phyloP scores from a whole-genome alignment of 1,139 yeast genomes.

The Pneumocystis wakefieldiae region DNA sequence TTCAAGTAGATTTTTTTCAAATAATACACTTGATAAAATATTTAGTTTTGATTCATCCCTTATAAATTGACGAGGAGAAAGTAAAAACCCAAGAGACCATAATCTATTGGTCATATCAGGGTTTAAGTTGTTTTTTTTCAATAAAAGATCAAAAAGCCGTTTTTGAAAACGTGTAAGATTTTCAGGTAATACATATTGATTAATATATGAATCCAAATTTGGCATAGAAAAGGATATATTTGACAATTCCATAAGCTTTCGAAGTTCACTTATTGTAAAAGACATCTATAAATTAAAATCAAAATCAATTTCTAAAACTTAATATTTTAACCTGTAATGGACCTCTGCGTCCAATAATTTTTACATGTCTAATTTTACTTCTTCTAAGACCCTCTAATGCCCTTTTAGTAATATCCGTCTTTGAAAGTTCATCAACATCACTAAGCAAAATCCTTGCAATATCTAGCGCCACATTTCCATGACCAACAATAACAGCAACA shows the following conservation, averaged over 20 bases:
- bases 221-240: constrained; percentile 46
- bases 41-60: constrained; percentile 17
- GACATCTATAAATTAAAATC: constrained; percentile 44
- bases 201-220: constrained; percentile 30
- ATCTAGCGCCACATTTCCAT: constrained; percentile 95
- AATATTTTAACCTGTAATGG: constrained; percentile 24
- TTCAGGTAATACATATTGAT: constrained; percentile 21
- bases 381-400: constrained; percentile 42
- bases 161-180: constrained; percentile 49
- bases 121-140: constrained; percentile 37
- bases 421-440: constrained; percentile 32
- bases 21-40: constrained; percentile 32
- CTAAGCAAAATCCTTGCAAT: constrained; percentile 66
- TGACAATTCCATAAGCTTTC: constrained; percentile 61
- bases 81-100: constrained; percentile 40
- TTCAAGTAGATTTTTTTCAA: constrained; percentile 35
- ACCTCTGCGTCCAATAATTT: constrained; percentile 76
- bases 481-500: constrained; percentile 73
- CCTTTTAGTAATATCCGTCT: constrained; percentile 56
- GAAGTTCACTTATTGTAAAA: constrained; percentile 78
- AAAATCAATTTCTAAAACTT: neutral
- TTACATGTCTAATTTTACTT: constrained; percentile 46
- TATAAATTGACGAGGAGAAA: constrained; percentile 47
- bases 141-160: constrained; percentile 39
- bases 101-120: neutral